Evolutionary conservation across 768 basidiomycete species (phyloP), one percentile per base, ranked within the genome.

Genomic region (Rhodotorula paludigena): DNA sequence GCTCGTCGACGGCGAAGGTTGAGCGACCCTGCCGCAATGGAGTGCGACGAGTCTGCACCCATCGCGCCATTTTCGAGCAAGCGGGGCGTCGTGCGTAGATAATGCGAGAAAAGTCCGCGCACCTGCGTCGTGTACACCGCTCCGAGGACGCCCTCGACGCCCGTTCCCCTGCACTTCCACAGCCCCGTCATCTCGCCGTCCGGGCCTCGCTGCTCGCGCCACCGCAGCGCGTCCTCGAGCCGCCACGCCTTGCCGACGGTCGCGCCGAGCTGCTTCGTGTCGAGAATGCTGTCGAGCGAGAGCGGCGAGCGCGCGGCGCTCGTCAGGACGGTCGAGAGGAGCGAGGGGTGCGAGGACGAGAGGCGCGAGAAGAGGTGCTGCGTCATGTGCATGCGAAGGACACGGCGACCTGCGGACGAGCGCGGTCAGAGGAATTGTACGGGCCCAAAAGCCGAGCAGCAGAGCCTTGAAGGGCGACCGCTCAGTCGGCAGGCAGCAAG

Each of bases 91-190:
- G n/a, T n/a, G n/a, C n/a, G n/a, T n/a, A n/a, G n/a, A 55, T n/a
- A 30, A 18, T 8, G 23, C 12, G 52, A 28, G 9, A 49, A 42
- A 20, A n/a, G 21, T n/a, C n/a, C n/a, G 9, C 60, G 36, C 30
- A 62, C 69, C 60, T 70, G 64, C 30, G 63, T 62, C n/a, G 64
- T 66, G 44, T 58, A 70, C 18, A 66, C 60, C 11, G 49, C 64
- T 0, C 69, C 69, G 14, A 66, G 18, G 2, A 66, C 48, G 12
- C 52, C 64, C 57, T 70, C 69, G 33, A 70, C 69, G 32, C 56
- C 64, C 18, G 39, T 45, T 33, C 69, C 69, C 60, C 69, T 52
- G 55, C 60, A 65, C 60, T 70, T 70, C 55, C 52, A 70, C 60
- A 70, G 18, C 4, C 69, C 69, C 18, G 64, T 66, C 60, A 63